These are phyloP conservation scores for Salvia rosmarinus DNA, from an alignment of 257 asterid species.

Conservation along the genomic window DNA sequence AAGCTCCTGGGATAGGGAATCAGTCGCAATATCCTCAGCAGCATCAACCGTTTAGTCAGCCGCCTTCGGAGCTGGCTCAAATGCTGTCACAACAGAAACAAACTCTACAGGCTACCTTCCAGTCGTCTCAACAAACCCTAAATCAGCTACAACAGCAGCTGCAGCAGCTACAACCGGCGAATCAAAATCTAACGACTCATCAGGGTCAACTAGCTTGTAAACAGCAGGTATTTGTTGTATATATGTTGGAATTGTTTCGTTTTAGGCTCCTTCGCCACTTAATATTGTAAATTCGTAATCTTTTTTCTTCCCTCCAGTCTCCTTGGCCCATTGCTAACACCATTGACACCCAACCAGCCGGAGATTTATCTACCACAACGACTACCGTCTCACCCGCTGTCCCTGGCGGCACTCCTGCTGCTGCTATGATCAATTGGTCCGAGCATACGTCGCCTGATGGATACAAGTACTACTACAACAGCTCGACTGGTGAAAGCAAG, in stretches of 20 bases:
- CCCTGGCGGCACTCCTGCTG: constrained; percentile 39
- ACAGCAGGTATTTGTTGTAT: constrained; percentile 62
- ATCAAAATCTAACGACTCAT: constrained; percentile 53
- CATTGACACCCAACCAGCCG: constrained; percentile 44
- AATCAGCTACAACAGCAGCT: constrained; percentile 93
- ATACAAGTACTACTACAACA: constrained; percentile 84
- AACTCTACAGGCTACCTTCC: constrained; percentile 88
- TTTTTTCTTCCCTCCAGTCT: constrained; percentile 47
- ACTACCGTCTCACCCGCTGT: constrained; percentile 39
- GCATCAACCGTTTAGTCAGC: constrained; percentile 51
- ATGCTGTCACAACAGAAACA: constrained; percentile 91
- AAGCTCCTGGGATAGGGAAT: constrained; percentile 47
- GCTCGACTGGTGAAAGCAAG: constrained; percentile 91
- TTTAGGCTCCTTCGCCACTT: not conserved
- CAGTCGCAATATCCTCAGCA: constrained; percentile 61
- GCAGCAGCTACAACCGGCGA: constrained; percentile 81
- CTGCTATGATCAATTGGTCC: constrained; percentile 71
- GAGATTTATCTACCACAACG: constrained; percentile 46
- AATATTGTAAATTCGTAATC: constrained; percentile 6
- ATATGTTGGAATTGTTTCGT: not conserved
- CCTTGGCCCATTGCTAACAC: constrained; percentile 57
- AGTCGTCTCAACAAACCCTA: constrained; percentile 81
- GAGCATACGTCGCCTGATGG: constrained; percentile 97
- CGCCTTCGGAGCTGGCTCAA: constrained; percentile 90
- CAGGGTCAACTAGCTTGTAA: constrained; percentile 60